A percentile compares a stretch with the other conserved stretches of the same genome.
Conservation (phyloP, 2,329 filamentous ascomycete genomes). For the Colletotrichum australisinense region DNA sequence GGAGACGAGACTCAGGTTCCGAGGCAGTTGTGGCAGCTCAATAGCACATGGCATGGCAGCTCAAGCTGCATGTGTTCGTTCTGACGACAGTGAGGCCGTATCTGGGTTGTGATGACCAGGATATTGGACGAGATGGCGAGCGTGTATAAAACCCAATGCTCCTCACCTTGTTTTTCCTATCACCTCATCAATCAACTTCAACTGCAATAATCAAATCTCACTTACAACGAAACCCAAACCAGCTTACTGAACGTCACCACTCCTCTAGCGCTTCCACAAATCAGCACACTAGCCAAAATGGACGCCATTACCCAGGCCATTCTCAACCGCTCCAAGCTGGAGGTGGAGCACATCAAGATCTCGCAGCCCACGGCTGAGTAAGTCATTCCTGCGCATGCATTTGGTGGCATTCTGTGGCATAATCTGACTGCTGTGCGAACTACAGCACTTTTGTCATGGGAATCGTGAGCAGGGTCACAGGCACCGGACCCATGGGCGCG, state of each 20-base stretch:
- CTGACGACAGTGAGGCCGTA: slow-evolving; percentile 3
- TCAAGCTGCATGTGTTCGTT: slow-evolving; percentile 34
- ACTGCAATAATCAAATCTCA: not conserved
- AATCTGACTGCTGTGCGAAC: slow-evolving; percentile 12
- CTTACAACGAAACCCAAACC: not conserved
- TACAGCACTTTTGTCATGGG: slow-evolving; percentile 44
- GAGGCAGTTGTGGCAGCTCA: slow-evolving; percentile 29
- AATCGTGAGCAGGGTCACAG: slow-evolving; percentile 44
- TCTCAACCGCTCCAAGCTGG: slow-evolving; percentile 41
- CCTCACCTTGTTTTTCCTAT: not conserved
- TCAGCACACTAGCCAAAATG: slow-evolving; percentile 35
- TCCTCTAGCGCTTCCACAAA: slow-evolving; percentile 7
- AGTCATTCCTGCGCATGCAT: slow-evolving; percentile 20
- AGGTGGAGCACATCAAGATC: slow-evolving; percentile 45
- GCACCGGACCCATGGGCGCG: slow-evolving; percentile 44
- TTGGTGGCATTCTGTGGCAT: not conserved
- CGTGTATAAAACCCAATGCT: slow-evolving; percentile 20
- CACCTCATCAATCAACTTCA: not conserved
- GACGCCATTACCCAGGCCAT: slow-evolving; percentile 44
- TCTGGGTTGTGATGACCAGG: slow-evolving; percentile 10
- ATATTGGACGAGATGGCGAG: slow-evolving; percentile 14
- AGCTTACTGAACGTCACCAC: slow-evolving; percentile 21
- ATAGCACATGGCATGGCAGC: slow-evolving; percentile 26
- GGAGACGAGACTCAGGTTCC: slow-evolving; percentile 26
- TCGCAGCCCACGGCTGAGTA: slow-evolving; percentile 45